Base-by-base conservation (phyloP, 1,139 yeast genomes). In the Taiozyma sp. region DNA sequence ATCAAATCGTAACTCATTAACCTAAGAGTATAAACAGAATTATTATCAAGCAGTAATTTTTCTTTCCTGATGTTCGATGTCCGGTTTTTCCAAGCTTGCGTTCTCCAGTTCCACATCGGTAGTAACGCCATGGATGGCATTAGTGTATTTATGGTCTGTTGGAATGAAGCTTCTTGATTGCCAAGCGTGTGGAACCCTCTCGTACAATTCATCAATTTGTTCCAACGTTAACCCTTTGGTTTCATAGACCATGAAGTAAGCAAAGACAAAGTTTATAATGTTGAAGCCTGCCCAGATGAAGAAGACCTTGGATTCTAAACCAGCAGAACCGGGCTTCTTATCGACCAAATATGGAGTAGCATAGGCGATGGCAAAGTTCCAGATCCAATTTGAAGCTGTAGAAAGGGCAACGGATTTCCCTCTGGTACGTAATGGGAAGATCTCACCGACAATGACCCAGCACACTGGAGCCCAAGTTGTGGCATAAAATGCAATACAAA, bases 391-490 rank as follows among this genome's bases (percentile, higher is more conserved):
- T 48, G 87, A 76, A 14, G 91, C 84, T 29, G 87, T 81, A 50
- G 87, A 79, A 48, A 85, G 65, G 32, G 92, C 81, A 56, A 85
- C 84, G 10, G 90, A 86, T 67, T 83, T 83, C 62, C 86, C 88
- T 70, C 95, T 77, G 55, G 84, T 79, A 54, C 84, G 77, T 55
- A 86, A 75, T 52, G 89, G 83, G 73, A 76, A 87, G 54, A 84
- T 75, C 68, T 87, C 95, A 48, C 88, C 86, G 55, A 83, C 75
- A 54, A 84, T 73, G 47, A 87, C 90, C 92, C 92, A 86, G 43
- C 81, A 80, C 53, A 81, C 74, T 44, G 92, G 91, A 64, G 91
- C 93, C 91, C 91, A 86, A 32, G 90, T 76, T 53, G 87, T 73
- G 32, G 91, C 91, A 65, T 84, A 85, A 65, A 80, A 82, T 32